Evolutionary conservation across 2,329 filamentous ascomycete genomes (phyloP), one percentile per base, ranked within the genome.

Genomic region (Arthrobotrys iridis): DNA sequence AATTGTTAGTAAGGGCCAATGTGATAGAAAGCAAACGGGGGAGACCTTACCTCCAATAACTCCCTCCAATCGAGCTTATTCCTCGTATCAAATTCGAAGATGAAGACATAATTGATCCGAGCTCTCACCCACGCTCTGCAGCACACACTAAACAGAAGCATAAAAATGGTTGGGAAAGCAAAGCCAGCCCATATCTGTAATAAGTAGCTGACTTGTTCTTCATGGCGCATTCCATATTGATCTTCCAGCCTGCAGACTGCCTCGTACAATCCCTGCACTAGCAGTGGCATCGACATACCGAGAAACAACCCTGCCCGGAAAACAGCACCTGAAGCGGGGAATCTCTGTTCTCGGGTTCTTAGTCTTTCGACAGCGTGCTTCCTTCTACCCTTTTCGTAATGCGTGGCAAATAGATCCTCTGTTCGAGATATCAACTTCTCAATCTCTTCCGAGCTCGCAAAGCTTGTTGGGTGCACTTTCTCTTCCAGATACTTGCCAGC

Each of bases 81-180:
- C 70, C 94, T 87, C 63, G 90, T 89, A 84, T 98, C 93, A 80
- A 97, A 95, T 83, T 99, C 95, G 80, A 99, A 99, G 78, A 98
- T 93, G 82, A 97, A 97, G 63, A 90, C 88, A 81, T 98, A 98
- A 81, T 99, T 99, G 83, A 99, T 92, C 82, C 94, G 96, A 81
- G 90, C 89, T 59, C 84, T 85, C 4, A 89, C 88, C 93, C 94
- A 99, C 13, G 96, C 83, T 66, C 89, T 89, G 81, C 93, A 96
- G 80, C 93, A 90, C 35, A 97, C 80, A 80, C 91, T 93, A 80
- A 98, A 98, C n/a, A 96, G 83, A 7, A 90, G 84, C 80, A 96
- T 90, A 18, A 98, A 85, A 46, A 93, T 86, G 3, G 96, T 86
- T 82, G 92, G 89, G 26, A 98, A 85, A 79, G 97, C 96, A 81